phyloP scores from a whole-genome alignment of 352 stramenopile genomes.

The Lagenidium giganteum region DNA sequence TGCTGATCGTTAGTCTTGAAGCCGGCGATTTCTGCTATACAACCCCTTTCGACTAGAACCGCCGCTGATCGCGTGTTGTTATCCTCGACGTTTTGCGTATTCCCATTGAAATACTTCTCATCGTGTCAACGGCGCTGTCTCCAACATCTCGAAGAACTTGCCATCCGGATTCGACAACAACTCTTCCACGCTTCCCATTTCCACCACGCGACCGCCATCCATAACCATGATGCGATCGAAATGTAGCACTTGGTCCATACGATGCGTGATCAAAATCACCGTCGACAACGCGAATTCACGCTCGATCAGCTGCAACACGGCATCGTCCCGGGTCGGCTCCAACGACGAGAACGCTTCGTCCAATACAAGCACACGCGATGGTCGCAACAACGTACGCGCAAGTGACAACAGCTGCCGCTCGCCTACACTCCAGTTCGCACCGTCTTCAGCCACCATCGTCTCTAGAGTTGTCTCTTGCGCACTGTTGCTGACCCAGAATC shows the following conservation, averaged over 20 bases:
- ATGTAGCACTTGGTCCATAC: conserved; percentile 93
- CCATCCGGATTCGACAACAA: conserved; percentile 33
- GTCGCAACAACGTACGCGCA: conserved; percentile 86
- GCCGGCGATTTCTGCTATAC: too few relatives aligned
- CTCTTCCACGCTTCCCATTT: conserved; percentile 46
- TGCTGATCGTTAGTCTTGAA: too few relatives aligned
- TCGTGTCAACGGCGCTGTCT: too few relatives aligned
- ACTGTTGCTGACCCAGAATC: conserved; percentile 14
- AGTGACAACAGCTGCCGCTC: conserved; percentile 94
- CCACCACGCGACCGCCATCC: background rate
- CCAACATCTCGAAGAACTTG: too few relatives aligned
- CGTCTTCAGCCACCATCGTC: conserved; percentile 80
- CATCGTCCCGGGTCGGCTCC: conserved; percentile 77
- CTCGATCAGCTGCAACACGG: conserved; percentile 65
- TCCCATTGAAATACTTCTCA: too few relatives aligned
- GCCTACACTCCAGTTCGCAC: conserved; percentile 92
- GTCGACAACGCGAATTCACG: conserved; percentile 75
- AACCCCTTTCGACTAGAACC: too few relatives aligned
- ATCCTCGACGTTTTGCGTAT: too few relatives aligned
- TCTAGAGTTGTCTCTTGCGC: conserved; percentile 41
- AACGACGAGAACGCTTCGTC: conserved; percentile 93
- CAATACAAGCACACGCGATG: conserved; percentile 81
- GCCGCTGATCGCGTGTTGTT: too few relatives aligned
- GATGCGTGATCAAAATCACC: conserved; percentile 90
- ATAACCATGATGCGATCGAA: conserved; percentile 67